Conservation (phyloP, 768 basidiomycete species). For the Kwoniella dendrophila region DNA sequence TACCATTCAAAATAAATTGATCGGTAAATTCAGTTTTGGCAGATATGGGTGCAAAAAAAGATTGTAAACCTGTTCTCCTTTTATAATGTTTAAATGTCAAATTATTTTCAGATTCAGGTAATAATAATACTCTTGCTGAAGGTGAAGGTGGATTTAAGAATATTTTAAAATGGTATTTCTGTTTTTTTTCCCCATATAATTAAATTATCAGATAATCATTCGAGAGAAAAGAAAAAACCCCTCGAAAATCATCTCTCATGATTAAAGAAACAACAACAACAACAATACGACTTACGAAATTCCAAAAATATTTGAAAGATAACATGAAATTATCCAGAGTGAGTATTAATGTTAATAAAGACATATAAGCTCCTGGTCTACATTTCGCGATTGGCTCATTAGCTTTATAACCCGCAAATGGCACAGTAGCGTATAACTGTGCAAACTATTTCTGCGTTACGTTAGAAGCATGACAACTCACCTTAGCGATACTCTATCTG, state of each 20-base stretch:
- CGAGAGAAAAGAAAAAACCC: neutral
- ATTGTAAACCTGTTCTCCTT: constrained; percentile 8
- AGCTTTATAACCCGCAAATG: neutral
- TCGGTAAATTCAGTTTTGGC: neutral
- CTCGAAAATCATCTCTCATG: neutral
- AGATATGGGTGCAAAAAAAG: constrained; percentile 23
- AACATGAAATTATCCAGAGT: constrained; percentile 27
- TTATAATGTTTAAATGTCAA: constrained; percentile 25
- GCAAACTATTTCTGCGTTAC: too few relatives aligned
- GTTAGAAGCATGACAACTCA: too few relatives aligned
- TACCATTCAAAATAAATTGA: neutral
- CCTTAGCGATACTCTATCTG: constrained; percentile 23
- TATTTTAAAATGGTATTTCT: constrained; percentile 12
- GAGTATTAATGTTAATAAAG: constrained; percentile 26
- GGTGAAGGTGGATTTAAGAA: constrained; percentile 43
- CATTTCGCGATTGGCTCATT: neutral
- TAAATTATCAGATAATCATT: neutral
- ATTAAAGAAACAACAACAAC: neutral
- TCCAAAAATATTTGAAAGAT: constrained; percentile 23
- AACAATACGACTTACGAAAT: constrained; percentile 13
- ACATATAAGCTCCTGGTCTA: constrained; percentile 28
- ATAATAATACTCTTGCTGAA: constrained; percentile 38
- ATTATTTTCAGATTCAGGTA: constrained; percentile 28
- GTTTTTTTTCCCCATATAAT: neutral
- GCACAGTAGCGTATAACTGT: neutral